These are phyloP conservation scores for Fusarium nelsonii DNA, from an alignment of 2,329 filamentous ascomycete species.

Conservation along the genomic window DNA sequence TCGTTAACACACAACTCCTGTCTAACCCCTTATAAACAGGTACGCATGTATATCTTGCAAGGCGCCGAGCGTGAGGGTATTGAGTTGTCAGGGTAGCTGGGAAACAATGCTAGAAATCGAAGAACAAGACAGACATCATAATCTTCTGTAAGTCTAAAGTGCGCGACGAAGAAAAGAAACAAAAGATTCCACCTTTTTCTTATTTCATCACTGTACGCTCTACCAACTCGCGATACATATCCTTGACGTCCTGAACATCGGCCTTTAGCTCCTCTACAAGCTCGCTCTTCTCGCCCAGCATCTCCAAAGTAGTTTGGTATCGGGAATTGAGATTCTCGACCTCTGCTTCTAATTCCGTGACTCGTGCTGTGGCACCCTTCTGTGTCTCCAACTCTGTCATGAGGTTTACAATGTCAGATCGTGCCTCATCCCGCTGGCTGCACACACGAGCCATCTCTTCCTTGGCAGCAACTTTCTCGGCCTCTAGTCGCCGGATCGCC, in stretches of 20 bases:
- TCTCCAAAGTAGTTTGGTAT: conserved; percentile 91
- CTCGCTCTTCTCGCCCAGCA: conserved; percentile 98
- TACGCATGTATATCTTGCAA: conserved; percentile 80
- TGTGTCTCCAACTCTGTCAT: conserved; percentile 88
- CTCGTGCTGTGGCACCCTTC: conserved; percentile 68
- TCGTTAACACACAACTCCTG: conserved; percentile 15
- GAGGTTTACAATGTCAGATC: conserved; percentile 88
- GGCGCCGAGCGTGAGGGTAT: conserved; percentile 88
- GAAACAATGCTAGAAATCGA: conserved; percentile 38
- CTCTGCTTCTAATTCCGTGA: conserved; percentile 75
- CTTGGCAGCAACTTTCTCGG: conserved; percentile 87
- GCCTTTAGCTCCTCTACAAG: conserved; percentile 88
- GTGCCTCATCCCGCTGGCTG: conserved; percentile 89
- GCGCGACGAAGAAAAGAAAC: not conserved
- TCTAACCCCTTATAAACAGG: conserved; percentile 59
- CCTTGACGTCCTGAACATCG: conserved; percentile 93
- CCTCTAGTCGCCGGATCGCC: conserved; percentile 89
- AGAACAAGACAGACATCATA: conserved; percentile 20
- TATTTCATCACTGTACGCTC: conserved; percentile 84
- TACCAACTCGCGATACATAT: conserved; percentile 93
- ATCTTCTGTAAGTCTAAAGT: conserved; percentile 15
- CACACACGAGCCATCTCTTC: conserved; percentile 87
- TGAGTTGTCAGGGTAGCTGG: conserved; percentile 58
- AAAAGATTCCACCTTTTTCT: conserved; percentile 32
- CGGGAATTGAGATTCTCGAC: conserved; percentile 77